A percentile compares a stretch with the other conserved stretches of the same genome.
phyloP scores from a whole-genome alignment of 805 yeast genomes.

The Lipomyces sp. region DNA sequence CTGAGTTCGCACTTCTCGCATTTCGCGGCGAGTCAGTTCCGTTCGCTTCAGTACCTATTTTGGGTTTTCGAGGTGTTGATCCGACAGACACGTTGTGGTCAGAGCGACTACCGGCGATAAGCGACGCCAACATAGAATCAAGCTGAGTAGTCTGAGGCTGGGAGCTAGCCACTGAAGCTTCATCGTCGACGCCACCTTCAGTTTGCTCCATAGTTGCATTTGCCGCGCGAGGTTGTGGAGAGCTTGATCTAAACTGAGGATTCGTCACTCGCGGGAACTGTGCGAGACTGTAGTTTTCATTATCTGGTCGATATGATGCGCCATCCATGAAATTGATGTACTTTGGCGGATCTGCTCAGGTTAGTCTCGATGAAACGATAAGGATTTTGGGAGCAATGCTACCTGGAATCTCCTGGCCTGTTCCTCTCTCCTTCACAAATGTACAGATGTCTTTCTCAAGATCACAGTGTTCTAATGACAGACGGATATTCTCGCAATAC shows the following conservation, averaged over 20 bases:
- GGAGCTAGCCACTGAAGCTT: conserved; percentile 7
- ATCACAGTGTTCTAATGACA: conserved; percentile 69
- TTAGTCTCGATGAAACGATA: not conserved
- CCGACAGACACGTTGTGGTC: not conserved
- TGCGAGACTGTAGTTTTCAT: conserved; percentile 44
- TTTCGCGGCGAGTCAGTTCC: not conserved
- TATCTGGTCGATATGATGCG: conserved; percentile 40
- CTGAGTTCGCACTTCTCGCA: not conserved
- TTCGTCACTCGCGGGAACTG: conserved; percentile 42
- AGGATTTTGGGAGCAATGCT: conserved; percentile 24
- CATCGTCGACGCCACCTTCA: not conserved
- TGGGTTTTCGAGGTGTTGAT: not conserved
- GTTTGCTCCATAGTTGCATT: not conserved
- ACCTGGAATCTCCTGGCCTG: conserved; percentile 62
- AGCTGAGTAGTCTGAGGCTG: conserved; percentile 20
- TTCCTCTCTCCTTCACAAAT: conserved; percentile 60
- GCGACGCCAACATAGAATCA: conserved; percentile 25
- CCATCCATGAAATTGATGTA: conserved; percentile 66
- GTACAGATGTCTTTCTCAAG: conserved; percentile 61
- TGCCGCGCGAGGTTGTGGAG: conserved; percentile 9
- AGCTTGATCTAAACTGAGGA: conserved; percentile 34
- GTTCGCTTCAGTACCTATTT: not conserved
- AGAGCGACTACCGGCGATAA: conserved; percentile 5
- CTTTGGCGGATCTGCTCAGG: conserved; percentile 54
- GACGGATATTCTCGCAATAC: conserved; percentile 71